These are phyloP conservation scores for Rosellinia necatrix DNA, from an alignment of 2,329 filamentous ascomycete genomes.

Conservation along the genomic window DNA sequence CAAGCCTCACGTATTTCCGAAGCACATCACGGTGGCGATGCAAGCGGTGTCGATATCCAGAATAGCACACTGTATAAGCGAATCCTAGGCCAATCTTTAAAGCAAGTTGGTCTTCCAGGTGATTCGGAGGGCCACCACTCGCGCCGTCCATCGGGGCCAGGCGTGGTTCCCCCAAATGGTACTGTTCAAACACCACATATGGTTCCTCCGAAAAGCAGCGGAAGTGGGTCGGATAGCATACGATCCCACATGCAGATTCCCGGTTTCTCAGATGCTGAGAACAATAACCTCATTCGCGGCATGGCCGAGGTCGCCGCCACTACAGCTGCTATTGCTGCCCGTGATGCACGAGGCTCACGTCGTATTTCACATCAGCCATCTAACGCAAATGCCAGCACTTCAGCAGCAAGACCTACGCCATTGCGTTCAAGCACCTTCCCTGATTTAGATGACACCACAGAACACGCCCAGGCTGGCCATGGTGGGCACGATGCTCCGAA, in stretches of 20 bases:
- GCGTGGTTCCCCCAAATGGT: slow-evolving; percentile 46
- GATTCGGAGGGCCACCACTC: slow-evolving; percentile 50
- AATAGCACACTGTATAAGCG: slow-evolving; percentile 91
- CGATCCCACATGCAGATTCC: slow-evolving; percentile 59
- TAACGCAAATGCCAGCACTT: slow-evolving; percentile 36
- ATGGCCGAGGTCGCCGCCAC: slow-evolving; percentile 94
- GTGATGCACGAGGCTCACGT: slow-evolving; percentile 64
- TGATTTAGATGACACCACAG: slow-evolving; percentile 53
- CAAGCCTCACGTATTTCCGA: slow-evolving; percentile 41
- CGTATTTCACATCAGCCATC: slow-evolving; percentile 43
- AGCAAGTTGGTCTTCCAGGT: slow-evolving; percentile 73
- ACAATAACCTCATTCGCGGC: slow-evolving; percentile 78
- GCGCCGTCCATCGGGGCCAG: slow-evolving; percentile 33
- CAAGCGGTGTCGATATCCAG: slow-evolving; percentile 70
- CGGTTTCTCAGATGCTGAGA: slow-evolving; percentile 81
- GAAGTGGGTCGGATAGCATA: slow-evolving; percentile 47
- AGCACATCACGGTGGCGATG: slow-evolving; percentile 48
- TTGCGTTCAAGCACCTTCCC: slow-evolving; percentile 46
- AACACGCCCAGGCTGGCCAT: slow-evolving; percentile 50
- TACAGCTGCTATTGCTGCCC: slow-evolving; percentile 82
- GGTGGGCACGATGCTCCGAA: slow-evolving; percentile 98
- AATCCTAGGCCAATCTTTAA: slow-evolving; percentile 87
- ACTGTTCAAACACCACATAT: slow-evolving; percentile 65
- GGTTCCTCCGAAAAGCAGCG: slow-evolving; percentile 70
- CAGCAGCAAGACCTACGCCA: slow-evolving; percentile 38